Conservation (phyloP, 164 flowering plant genomes). For the Vitis amurensis region DNA sequence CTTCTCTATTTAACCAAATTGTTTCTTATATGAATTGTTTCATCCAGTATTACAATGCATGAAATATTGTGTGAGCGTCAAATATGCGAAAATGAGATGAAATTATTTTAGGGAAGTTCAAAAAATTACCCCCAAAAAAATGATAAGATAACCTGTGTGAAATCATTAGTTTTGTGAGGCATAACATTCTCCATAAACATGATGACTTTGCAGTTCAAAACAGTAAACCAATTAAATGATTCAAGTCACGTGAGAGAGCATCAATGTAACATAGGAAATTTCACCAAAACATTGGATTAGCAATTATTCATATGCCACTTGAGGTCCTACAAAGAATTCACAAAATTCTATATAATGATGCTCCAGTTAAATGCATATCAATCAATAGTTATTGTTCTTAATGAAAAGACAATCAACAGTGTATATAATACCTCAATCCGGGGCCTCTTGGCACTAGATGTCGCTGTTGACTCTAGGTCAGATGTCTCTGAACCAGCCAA, state of each 20-base stretch:
- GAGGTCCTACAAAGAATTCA: not conserved
- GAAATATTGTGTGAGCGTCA: too few relatives aligned
- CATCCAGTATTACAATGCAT: too few relatives aligned
- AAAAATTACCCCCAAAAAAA: too few relatives aligned
- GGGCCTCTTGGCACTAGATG: constrained; percentile 66
- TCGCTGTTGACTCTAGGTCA: constrained; percentile 86
- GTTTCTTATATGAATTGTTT: too few relatives aligned
- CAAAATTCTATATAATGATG: not conserved
- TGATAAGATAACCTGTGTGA: too few relatives aligned
- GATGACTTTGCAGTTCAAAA: too few relatives aligned
- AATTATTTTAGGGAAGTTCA: too few relatives aligned
- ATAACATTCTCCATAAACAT: too few relatives aligned
- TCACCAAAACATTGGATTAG: not conserved
- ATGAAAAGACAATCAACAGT: not conserved
- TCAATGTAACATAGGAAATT: not conserved
- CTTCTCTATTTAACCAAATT: too few relatives aligned
- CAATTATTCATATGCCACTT: not conserved
- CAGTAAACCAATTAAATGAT: not conserved
- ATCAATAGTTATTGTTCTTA: not conserved
- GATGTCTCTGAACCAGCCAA: constrained; percentile 53
- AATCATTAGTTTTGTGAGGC: too few relatives aligned
- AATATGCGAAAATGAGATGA: too few relatives aligned
- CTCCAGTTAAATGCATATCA: not conserved
- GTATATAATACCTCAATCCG: constrained; percentile 54
- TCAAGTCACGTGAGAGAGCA: not conserved